phyloP scores from a whole-genome alignment of 2,329 filamentous ascomycete genomes.

The Thermomyces lanuginosus region DNA sequence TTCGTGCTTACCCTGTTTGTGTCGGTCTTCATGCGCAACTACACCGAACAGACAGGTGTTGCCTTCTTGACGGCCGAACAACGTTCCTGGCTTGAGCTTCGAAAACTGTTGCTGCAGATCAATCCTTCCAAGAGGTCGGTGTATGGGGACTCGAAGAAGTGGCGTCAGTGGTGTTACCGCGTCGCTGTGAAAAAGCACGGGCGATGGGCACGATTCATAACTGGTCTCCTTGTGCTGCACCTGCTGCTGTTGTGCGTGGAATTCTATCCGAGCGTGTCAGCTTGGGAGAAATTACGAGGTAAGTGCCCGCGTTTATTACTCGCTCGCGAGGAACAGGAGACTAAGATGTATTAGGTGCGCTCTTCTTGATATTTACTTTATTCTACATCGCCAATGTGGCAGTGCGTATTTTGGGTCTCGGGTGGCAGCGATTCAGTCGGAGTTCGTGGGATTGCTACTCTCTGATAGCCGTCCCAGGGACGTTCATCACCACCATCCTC shows the following conservation, averaged over 20 bases:
- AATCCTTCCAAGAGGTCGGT: constrained; percentile 87
- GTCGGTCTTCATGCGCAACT: constrained; percentile 98
- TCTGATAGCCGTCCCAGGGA: constrained; percentile 59
- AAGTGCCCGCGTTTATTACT: constrained; percentile 8
- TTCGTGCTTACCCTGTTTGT: constrained; percentile 96
- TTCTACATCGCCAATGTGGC: constrained; percentile 69
- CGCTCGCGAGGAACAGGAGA: not conserved
- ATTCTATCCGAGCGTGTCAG: constrained; percentile 56
- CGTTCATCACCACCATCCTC: constrained; percentile 67
- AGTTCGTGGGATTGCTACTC: constrained; percentile 96
- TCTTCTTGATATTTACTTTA: constrained; percentile 69
- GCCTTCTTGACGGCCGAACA: constrained; percentile 92
- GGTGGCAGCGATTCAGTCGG: constrained; percentile 77
- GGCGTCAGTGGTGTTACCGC: constrained; percentile 91
- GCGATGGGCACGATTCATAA: constrained; percentile 74
- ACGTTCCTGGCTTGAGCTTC: constrained; percentile 85
- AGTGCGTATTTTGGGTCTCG: constrained; percentile 72
- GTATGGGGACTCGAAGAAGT: constrained; percentile 55
- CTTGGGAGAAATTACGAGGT: constrained; percentile 55
- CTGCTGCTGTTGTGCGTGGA: constrained; percentile 70
- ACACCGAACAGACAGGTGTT: constrained; percentile 95
- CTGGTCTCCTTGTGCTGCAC: constrained; percentile 63
- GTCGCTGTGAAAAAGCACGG: constrained; percentile 87
- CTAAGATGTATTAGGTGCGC: constrained; percentile 34
- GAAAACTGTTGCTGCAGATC: constrained; percentile 81